These are phyloP conservation scores for Ocimum tenuiflorum DNA, from an alignment of 257 asterid genomes.

Conservation along the genomic window DNA sequence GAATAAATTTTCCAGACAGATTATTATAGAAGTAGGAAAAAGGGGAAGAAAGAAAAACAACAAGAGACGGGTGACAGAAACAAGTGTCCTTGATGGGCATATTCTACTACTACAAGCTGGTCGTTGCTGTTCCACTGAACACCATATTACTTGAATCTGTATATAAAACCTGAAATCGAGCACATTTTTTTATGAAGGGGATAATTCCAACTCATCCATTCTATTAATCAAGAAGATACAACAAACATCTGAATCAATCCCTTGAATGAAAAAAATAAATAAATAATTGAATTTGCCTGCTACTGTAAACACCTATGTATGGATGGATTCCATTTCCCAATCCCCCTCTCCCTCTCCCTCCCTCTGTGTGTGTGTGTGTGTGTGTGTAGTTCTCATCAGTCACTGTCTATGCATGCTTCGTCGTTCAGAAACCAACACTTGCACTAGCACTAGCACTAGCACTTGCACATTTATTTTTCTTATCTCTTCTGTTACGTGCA, in stretches of 20 bases:
- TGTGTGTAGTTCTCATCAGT: constrained; percentile 11
- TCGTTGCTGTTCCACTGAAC: no score
- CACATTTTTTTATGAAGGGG: constrained; percentile 9
- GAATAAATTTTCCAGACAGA: no score
- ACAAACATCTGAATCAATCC: neutral
- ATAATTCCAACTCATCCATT: neutral
- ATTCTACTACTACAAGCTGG: neutral
- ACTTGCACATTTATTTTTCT: constrained; percentile 13
- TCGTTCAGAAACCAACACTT: constrained; percentile 27
- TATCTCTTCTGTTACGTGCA: constrained; percentile 35
- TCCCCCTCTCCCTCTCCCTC: constrained; percentile 5
- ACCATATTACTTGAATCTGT: constrained; percentile 6
- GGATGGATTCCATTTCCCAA: constrained; percentile 14
- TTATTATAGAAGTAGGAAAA: neutral
- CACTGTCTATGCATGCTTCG: constrained; percentile 31
- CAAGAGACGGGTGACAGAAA: neutral
- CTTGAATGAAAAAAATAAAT: neutral
- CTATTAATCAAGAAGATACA: constrained; percentile 1
- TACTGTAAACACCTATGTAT: neutral
- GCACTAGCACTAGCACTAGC: neutral
- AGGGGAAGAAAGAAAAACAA: no score
- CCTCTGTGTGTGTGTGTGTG: neutral
- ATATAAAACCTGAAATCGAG: neutral
- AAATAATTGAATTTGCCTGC: constrained; percentile 10
- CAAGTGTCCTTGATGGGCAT: constrained; percentile 11